These are phyloP conservation scores for Solanum pinnatisectum DNA, from an alignment of 257 asterid species.

Conservation along the genomic window DNA sequence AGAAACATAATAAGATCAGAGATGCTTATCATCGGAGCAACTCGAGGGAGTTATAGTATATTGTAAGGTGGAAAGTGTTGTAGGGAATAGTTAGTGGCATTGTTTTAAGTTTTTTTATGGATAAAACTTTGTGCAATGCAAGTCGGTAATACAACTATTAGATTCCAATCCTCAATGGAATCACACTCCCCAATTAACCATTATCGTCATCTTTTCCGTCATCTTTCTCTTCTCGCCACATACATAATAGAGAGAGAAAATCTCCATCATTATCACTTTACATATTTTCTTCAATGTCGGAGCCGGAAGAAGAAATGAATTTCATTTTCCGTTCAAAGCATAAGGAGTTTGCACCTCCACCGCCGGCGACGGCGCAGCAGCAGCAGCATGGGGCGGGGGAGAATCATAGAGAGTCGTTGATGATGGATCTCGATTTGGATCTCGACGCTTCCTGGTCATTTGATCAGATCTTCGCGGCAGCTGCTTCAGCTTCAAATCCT, in stretches of 20 bases:
- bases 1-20: too few relatives aligned
- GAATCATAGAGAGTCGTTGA: conserved; percentile 4
- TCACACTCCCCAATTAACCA: background rate
- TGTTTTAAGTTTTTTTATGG: background rate
- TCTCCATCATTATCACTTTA: background rate
- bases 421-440: conserved; percentile 78
- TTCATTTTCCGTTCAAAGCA: background rate
- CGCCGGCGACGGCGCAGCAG: background rate
- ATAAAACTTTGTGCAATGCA: background rate
- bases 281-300: conserved; percentile 27
- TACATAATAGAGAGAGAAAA: background rate
- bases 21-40: background rate
- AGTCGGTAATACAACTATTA: conserved; percentile 2
- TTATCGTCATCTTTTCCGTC: background rate
- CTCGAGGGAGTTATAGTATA: background rate
- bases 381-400: conserved; percentile 4
- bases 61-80: background rate
- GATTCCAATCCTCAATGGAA: conserved; percentile 17
- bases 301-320: conserved; percentile 29
- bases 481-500: conserved; percentile 19
- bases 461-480: conserved; percentile 67
- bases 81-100: background rate
- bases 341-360: conserved; percentile 5
- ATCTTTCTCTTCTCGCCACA: background rate
- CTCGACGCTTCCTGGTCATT: conserved; percentile 68